phyloP scores from a whole-genome alignment of 2,329 filamentous ascomycete genomes.

The Pseudopithomyces maydicus region DNA sequence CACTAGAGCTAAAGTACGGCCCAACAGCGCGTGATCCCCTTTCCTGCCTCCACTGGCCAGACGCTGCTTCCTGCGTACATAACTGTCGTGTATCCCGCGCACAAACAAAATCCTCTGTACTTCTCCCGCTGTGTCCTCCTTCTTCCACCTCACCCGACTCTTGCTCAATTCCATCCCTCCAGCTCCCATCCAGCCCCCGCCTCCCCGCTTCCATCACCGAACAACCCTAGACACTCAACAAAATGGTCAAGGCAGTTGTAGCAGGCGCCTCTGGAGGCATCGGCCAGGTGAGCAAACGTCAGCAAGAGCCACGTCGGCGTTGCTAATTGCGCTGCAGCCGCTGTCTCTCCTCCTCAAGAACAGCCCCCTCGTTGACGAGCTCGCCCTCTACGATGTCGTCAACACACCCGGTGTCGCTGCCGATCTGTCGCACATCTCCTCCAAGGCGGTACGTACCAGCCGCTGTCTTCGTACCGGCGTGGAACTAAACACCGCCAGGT shows the following conservation, averaged over 20 bases:
- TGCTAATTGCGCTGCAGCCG: constrained; percentile 62
- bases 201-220: constrained; percentile 20
- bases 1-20: neutral
- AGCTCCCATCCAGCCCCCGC: constrained; percentile 10
- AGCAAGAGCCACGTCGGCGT: constrained; percentile 2
- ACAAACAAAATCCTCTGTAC: constrained; percentile 17
- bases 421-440: constrained; percentile 97
- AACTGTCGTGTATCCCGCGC: constrained; percentile 25
- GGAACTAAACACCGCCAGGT: constrained; percentile 55
- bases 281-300: constrained; percentile 73
- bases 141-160: constrained; percentile 12
- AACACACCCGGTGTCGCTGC: constrained; percentile 96
- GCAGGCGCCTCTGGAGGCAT: constrained; percentile 98
- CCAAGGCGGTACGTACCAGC: constrained; percentile 68
- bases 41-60: constrained; percentile 26
- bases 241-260: constrained; percentile 61
- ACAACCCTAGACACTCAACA: constrained; percentile 23
- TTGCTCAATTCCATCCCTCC: constrained; percentile 23
- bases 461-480: constrained; percentile 5
- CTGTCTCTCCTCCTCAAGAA: constrained; percentile 96
- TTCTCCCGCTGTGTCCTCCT: constrained; percentile 5
- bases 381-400: constrained; percentile 98
- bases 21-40: constrained; percentile 20
- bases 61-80: constrained; percentile 23
- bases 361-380: constrained; percentile 84